Evolutionary conservation across 345 rosid genomes (phyloP), one percentile per base, ranked within the genome.

Genomic region (Eucalyptus decipiens): DNA sequence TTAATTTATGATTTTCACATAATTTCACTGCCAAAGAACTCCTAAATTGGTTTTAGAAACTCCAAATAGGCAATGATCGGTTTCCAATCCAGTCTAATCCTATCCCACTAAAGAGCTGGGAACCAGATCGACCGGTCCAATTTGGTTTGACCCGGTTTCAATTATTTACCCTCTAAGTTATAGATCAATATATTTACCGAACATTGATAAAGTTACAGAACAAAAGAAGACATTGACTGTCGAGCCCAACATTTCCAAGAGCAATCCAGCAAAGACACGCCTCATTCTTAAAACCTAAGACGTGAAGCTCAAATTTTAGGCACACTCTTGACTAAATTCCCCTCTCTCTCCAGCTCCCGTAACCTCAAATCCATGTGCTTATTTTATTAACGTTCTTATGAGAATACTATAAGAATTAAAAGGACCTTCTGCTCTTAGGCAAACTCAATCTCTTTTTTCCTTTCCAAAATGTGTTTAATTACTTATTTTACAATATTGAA

Each of bases 111-210:
- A 19, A 52, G 58, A 19, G 24, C 1, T 52, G 11, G 24, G 11
- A 52, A 52, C 1, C 0, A 1, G 58, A 19, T 52, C 0, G 5
- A 52, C 26, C 0, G 5, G 24, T 3, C 58, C 58, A 52, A 52
- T 52, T 52, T 52, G 24, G 10, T 52, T 0, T 0, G 0, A 2
- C 26, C 5, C 26, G 26, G 1, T 52, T 18, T 2, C 58, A 52
- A 52, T 52, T 52, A 52, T 45, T 34, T 0, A 72, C 14, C 43
- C 26, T 34, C 14, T 72, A 5, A 6, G 7, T 72, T 18, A 3
- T n/a, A n/a, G 19, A 65, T 65, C 69, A 14, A 67, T 9, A 5
- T 32, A 67, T 67, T 32, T 16, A 72, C 43, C 3, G 43, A 72
- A 34, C 8, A 34, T 67, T 17, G 80, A 67, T n/a, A 12, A 67